Percentiles rank a stretch among this genome's conserved stretches.
phyloP scores from a whole-genome alignment of 2,329 filamentous ascomycete species.

The Dactylonectria estremocensis region DNA sequence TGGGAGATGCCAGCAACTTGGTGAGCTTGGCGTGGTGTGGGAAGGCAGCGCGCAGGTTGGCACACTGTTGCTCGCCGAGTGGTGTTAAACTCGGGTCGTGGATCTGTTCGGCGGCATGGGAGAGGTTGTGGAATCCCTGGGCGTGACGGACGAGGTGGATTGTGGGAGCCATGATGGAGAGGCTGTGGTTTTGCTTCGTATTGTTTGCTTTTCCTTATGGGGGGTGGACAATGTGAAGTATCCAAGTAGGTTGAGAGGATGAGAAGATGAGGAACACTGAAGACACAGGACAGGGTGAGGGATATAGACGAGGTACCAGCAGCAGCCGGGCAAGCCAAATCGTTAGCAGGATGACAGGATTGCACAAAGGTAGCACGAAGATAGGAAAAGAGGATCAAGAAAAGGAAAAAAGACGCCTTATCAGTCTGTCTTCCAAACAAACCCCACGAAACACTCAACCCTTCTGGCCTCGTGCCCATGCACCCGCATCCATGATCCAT shows the following conservation, averaged over 20 bases:
- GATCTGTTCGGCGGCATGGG: slow-evolving; percentile 76
- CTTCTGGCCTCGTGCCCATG: neutral
- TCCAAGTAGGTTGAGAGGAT: slow-evolving; percentile 4
- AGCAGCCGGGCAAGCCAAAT: neutral
- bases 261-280: slow-evolving; percentile 4
- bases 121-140: slow-evolving; percentile 87
- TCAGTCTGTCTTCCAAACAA: neutral
- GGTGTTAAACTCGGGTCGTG: slow-evolving; percentile 85
- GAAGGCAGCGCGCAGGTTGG: slow-evolving; percentile 72
- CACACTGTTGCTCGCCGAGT: slow-evolving; percentile 83
- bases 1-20: slow-evolving; percentile 82
- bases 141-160: slow-evolving; percentile 82
- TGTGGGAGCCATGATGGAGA: slow-evolving; percentile 63
- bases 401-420: neutral
- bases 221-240: neutral
- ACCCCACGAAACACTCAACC: neutral
- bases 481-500: slow-evolving; percentile 3
- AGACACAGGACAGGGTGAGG: neutral
- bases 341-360: neutral
- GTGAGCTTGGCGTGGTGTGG: slow-evolving; percentile 76
- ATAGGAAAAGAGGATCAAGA: slow-evolving; percentile 8
- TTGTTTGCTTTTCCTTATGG: neutral
- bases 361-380: neutral
- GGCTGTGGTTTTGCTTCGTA: neutral
- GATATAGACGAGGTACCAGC: neutral